phyloP scores from a whole-genome alignment of 106 monocot species.

The Acanthochlamys bracteata region DNA sequence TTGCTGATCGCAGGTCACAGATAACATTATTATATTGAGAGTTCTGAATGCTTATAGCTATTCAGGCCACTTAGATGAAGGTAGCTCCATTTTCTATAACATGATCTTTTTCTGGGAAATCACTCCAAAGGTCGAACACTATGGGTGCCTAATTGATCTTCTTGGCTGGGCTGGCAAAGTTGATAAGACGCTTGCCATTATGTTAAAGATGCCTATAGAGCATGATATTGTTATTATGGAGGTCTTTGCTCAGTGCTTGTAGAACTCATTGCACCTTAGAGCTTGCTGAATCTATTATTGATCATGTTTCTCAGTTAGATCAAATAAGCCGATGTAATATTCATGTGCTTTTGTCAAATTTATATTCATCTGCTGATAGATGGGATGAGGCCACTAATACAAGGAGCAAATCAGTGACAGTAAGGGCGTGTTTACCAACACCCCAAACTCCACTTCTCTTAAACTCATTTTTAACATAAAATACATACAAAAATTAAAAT shows the following conservation, averaged over 20 bases:
- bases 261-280: conserved; percentile 28
- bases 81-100: conserved; percentile 16
- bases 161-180: conserved; percentile 26
- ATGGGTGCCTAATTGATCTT: conserved; percentile 37
- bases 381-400: conserved; percentile 23
- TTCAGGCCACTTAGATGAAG: conserved; percentile 33
- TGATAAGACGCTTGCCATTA: conserved; percentile 18
- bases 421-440: too few species aligned
- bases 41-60: conserved; percentile 43
- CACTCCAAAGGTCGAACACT: conserved; percentile 30
- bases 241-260: conserved; percentile 34
- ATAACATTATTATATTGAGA: conserved; percentile 24
- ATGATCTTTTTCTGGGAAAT: conserved; percentile 21
- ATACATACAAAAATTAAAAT: too few species aligned
- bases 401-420: conserved; percentile 14
- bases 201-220: conserved; percentile 25
- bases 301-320: conserved; percentile 10
- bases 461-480: too few species aligned
- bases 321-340: conserved; percentile 14
- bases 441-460: too few species aligned
- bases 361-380: conserved; percentile 24
- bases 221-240: conserved; percentile 42
- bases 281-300: conserved; percentile 21
- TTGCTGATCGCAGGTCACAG: conserved; percentile 17
- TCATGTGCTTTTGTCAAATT: conserved; percentile 32